Evolutionary conservation across 2,329 filamentous ascomycete species (phyloP).

Genomic region (Aspergillus brasiliensis): DNA sequence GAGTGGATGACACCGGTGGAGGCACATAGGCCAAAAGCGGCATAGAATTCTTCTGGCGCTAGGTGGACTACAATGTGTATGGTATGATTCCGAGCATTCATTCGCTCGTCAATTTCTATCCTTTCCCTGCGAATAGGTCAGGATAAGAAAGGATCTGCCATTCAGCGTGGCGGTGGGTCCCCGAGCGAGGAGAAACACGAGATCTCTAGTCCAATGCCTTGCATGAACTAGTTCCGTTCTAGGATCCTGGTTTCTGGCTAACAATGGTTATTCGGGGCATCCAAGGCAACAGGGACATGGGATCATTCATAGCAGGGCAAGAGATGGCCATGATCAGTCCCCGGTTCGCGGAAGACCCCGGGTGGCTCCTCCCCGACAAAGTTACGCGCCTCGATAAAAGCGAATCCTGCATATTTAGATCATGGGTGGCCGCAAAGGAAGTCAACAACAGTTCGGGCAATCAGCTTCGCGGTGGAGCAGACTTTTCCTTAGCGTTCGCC

Average conservation of each 20-base stretch:
- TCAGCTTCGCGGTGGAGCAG: conserved; percentile 1
- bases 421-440: not conserved
- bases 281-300: not conserved
- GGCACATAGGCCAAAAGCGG: not conserved
- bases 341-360: not conserved
- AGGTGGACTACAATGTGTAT: not conserved
- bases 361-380: not conserved
- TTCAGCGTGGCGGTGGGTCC: not conserved
- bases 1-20: not conserved
- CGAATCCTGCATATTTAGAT: not conserved
- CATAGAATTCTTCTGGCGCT: not conserved
- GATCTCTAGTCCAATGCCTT: not conserved
- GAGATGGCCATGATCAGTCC: not conserved
- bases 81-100: not conserved
- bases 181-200: not conserved
- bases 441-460: not conserved
- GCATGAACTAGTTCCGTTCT: not conserved
- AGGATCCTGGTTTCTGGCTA: not conserved
- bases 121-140: not conserved
- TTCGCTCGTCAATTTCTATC: not conserved
- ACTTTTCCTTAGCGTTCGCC: not conserved
- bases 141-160: not conserved
- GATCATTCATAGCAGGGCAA: not conserved
- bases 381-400: not conserved
- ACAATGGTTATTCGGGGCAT: not conserved